Conservation (phyloP, 2,329 filamentous ascomycete genomes). For the Aspergillus japonicus region DNA sequence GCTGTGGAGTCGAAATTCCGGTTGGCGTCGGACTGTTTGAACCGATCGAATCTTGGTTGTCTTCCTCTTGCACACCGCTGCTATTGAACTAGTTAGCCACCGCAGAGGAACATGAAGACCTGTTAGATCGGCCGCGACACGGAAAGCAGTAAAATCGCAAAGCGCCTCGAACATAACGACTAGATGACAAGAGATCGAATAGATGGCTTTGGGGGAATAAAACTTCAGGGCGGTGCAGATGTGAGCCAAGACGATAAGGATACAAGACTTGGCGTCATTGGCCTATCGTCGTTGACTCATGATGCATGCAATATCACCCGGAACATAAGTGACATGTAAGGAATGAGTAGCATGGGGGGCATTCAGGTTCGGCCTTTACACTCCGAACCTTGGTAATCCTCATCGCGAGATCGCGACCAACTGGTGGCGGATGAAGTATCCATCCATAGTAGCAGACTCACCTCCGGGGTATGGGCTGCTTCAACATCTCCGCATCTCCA, state of each 20-base stretch:
- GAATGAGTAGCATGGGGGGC: background rate
- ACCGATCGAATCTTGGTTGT: constrained; percentile 53
- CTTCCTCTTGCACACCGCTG: constrained; percentile 40
- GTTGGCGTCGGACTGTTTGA: constrained; percentile 81
- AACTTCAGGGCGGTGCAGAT: background rate
- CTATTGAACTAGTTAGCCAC: constrained; percentile 30
- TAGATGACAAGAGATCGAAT: background rate
- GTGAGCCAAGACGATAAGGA: background rate
- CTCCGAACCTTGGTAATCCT: background rate
- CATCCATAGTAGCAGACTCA: constrained; percentile 43
- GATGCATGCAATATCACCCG: background rate
- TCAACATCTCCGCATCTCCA: constrained; percentile 57
- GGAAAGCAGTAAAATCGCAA: background rate
- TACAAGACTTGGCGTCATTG: background rate
- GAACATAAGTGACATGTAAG: background rate
- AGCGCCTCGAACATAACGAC: background rate
- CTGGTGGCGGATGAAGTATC: constrained; percentile 4
- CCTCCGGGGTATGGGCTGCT: constrained; percentile 59
- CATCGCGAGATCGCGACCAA: background rate
- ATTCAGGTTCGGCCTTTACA: background rate
- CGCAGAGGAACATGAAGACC: background rate
- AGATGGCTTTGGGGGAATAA: background rate
- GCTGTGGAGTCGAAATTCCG: constrained; percentile 87
- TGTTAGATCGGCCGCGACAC: background rate
- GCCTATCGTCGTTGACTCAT: background rate